These are phyloP conservation scores for Pterocarpus santalinus DNA, from an alignment of 306 rosid species.

Conservation along the genomic window DNA sequence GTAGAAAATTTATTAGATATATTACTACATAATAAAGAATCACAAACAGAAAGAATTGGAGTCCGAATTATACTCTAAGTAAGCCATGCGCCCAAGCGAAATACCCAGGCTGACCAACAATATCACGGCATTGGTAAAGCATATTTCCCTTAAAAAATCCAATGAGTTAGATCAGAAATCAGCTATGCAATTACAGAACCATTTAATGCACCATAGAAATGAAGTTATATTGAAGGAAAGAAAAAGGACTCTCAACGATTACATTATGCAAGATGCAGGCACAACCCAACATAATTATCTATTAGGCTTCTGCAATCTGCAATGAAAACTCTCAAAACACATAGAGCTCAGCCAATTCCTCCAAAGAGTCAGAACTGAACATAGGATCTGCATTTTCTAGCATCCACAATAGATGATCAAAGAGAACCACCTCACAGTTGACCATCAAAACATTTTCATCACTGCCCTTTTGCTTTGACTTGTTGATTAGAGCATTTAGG, in stretches of 20 bases:
- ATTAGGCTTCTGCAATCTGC: not conserved
- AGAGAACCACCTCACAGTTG: slow-evolving; percentile 87
- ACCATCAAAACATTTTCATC: slow-evolving; percentile 56
- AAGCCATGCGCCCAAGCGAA: no score
- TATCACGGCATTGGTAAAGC: no score
- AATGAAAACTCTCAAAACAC: slow-evolving; percentile 53
- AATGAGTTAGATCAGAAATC: slow-evolving; percentile 10
- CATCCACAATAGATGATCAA: slow-evolving; percentile 96
- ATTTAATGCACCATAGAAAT: not conserved
- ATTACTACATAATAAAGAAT: no score
- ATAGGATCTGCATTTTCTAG: slow-evolving; percentile 83
- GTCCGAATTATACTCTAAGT: no score
- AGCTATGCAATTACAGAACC: slow-evolving; percentile 23
- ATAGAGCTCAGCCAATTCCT: slow-evolving; percentile 89
- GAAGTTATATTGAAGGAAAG: slow-evolving; percentile 11
- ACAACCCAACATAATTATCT: slow-evolving; percentile 35
- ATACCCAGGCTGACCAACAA: no score
- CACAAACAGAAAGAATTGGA: no score
- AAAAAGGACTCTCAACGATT: slow-evolving; percentile 24
- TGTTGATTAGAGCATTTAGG: slow-evolving; percentile 72
- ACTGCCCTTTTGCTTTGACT: slow-evolving; percentile 53
- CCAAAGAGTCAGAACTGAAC: slow-evolving; percentile 74
- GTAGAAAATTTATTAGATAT: no score
- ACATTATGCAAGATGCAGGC: slow-evolving; percentile 38
- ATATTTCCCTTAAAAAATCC: not conserved